Base-by-base conservation (phyloP, 2,329 filamentous ascomycete species). In the Fusarium staphyleae region DNA sequence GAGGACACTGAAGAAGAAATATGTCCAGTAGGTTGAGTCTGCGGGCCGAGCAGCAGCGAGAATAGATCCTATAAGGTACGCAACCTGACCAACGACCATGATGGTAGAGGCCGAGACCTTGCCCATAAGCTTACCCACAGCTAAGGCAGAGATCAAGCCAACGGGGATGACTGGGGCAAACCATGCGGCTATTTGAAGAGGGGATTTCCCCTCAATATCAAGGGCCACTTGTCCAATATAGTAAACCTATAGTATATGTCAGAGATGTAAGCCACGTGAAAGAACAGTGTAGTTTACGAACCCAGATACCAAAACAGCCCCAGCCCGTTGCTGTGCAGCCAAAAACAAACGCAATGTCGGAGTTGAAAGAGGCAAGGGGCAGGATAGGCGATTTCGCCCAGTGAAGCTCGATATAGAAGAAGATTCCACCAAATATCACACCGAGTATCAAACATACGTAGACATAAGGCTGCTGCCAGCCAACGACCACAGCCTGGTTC, bases 21-120 rank as follows among this genome's bases (percentile, higher is more conserved):
- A 79, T 19, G 74, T 75, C 86, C 85, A 88, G 69, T 87, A 88
- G 1, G 71, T 79, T 66, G 86, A 82, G 13, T 75, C 51, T 0
- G 78, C 72, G 0, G 83, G 81, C 5, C 77, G 72, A 15, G 73
- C 75, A 1, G 72, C 72, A 11, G 75, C 68, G 12, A 81, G 68
- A 9, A 73, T 52, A 18, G 72, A 70, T 12, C 74, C 76, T 3
- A 67, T 40, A 15, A 72, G 68, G 47, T 78, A 79, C 4, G 73
- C 71, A 10, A 71, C 52, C 60, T 77, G 72, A 14, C 76, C 72
- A 26, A 73, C 60, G n/a, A 74, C 68, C 67, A 81, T 73, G 48
- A 78, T 69, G 5, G 72, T 69, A 15, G 52, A 55, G 5, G 52
- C 24, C 6, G 32, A 35, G 6, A 67, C 50, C 11, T 60, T 68